Conservation (phyloP, 768 basidiomycete species). For the Tricholoma hemisulphureum region DNA sequence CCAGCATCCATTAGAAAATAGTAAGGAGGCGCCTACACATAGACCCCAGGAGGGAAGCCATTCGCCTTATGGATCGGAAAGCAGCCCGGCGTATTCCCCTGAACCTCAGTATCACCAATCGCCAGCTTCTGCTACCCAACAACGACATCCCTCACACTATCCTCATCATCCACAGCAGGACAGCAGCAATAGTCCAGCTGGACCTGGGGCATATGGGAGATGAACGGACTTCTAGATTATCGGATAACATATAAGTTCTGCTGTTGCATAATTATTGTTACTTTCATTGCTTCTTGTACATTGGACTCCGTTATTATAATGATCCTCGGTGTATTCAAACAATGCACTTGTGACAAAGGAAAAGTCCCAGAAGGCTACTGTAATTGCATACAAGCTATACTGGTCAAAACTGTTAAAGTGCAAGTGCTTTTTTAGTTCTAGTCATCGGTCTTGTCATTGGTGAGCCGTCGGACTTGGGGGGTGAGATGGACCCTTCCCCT, state of each 20-base stretch:
- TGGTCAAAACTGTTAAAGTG: not conserved
- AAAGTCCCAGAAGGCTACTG: not conserved
- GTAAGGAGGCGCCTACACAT: slow-evolving; percentile 62
- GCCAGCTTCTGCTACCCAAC: slow-evolving; percentile 9
- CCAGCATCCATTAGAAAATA: slow-evolving; percentile 30
- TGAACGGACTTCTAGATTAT: slow-evolving; percentile 9
- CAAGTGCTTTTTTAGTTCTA: not conserved
- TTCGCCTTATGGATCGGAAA: slow-evolving; percentile 27
- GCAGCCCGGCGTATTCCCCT: slow-evolving; percentile 33
- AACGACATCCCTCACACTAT: slow-evolving; percentile 28
- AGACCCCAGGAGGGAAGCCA: slow-evolving; percentile 49
- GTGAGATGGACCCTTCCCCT: not conserved
- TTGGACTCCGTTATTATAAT: not conserved
- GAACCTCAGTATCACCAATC: slow-evolving; percentile 19
- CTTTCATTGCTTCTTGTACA: not conserved
- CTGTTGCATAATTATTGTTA: not conserved
- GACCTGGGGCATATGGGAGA: slow-evolving; percentile 39
- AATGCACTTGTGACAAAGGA: not conserved
- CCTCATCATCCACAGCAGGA: slow-evolving; percentile 25
- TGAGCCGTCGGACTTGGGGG: too few relatives aligned
- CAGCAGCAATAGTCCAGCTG: slow-evolving; percentile 35
- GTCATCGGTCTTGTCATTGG: too few relatives aligned
- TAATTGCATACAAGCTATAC: too few relatives aligned
- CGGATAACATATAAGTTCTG: not conserved
- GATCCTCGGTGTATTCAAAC: not conserved